phyloP scores from a whole-genome alignment of 2,329 filamentous ascomycete genomes.

The Zymoseptoria brevis region DNA sequence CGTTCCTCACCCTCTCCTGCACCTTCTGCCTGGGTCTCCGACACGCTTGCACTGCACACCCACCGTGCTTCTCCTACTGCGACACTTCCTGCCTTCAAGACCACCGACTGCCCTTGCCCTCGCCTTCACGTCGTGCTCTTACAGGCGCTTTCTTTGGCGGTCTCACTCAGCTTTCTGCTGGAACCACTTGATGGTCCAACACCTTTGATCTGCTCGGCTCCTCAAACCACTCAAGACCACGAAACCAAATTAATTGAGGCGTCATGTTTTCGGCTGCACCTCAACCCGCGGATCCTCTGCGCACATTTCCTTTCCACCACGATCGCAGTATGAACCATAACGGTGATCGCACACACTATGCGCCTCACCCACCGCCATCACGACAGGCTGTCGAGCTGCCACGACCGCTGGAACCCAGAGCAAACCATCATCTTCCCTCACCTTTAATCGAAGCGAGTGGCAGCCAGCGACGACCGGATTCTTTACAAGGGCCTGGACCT shows the following conservation, averaged over 20 bases:
- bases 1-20: slow-evolving; percentile 4
- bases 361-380: slow-evolving; percentile 2
- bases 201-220: background rate
- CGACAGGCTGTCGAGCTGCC: slow-evolving; percentile 18
- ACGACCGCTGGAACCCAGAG: slow-evolving; percentile 22
- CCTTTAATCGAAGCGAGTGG: slow-evolving; percentile 12
- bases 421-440: slow-evolving; percentile 13
- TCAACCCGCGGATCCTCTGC: slow-evolving; percentile 2
- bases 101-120: background rate
- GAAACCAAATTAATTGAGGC: background rate
- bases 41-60: slow-evolving; percentile 1
- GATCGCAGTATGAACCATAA: slow-evolving; percentile 13
- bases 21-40: background rate
- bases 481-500: slow-evolving; percentile 10
- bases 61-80: background rate
- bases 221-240: background rate
- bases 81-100: background rate
- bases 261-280: slow-evolving; percentile 10
- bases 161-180: background rate
- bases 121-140: background rate
- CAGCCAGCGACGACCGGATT: slow-evolving; percentile 12
- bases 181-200: background rate
- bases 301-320: slow-evolving; percentile 8
- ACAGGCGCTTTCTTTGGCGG: background rate
- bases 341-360: slow-evolving; percentile 13